A percentile compares a stretch with the other conserved stretches of the same genome.
phyloP scores from a whole-genome alignment of 2,329 filamentous ascomycete species.

The Trichoderma oligosporum region DNA sequence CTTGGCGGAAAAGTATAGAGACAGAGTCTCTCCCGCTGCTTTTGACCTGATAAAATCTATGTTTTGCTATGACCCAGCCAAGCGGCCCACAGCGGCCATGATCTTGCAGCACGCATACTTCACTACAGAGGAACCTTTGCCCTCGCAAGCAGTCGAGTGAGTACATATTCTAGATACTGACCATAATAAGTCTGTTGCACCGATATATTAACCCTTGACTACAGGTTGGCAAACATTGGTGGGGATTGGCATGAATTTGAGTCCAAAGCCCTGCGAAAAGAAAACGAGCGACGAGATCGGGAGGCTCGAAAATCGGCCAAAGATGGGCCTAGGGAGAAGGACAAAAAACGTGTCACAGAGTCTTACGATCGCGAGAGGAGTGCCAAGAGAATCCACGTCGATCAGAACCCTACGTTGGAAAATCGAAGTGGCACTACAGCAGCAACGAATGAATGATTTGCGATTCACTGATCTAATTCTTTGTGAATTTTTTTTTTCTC shows the following conservation, averaged over 20 bases:
- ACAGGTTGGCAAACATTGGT: constrained; percentile 72
- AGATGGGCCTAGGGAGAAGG: constrained; percentile 34
- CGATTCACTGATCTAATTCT: background rate
- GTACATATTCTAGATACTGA: constrained; percentile 35
- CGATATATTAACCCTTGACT: constrained; percentile 19
- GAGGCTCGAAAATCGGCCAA: constrained; percentile 48
- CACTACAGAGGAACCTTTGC: constrained; percentile 69
- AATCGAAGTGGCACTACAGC: background rate
- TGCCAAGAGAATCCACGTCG: constrained; percentile 35
- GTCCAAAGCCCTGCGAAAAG: constrained; percentile 87
- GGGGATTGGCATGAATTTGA: constrained; percentile 99
- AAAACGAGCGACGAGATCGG: constrained; percentile 68
- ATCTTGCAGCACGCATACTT: constrained; percentile 89
- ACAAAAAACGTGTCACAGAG: constrained; percentile 41
- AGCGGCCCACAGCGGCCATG: constrained; percentile 77
- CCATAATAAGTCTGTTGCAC: constrained; percentile 28
- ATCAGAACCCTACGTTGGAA: constrained; percentile 24
- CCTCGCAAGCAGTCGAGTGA: constrained; percentile 77
- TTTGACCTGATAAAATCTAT: constrained; percentile 79
- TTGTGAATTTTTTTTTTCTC: background rate
- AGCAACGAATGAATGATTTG: constrained; percentile 1
- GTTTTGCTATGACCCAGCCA: constrained; percentile 83
- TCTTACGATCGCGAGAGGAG: constrained; percentile 31
- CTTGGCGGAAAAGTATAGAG: constrained; percentile 79
- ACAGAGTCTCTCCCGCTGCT: constrained; percentile 71